These are phyloP conservation scores for Boletus reticulatus DNA, from an alignment of 768 basidiomycete species.

Conservation along the genomic window DNA sequence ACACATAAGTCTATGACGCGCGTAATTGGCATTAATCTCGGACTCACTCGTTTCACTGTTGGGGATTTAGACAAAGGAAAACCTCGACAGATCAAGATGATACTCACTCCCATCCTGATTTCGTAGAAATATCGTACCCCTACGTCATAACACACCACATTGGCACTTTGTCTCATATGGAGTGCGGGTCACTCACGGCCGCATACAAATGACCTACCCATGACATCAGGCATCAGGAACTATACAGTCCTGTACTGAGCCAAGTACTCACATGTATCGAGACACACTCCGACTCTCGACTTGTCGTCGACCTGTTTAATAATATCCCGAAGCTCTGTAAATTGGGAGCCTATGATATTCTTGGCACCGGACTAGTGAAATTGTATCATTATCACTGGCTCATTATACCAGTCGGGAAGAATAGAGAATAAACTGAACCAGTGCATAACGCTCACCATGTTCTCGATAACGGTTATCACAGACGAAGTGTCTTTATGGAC, in stretches of 20 bases:
- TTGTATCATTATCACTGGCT: neutral
- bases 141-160: slow-evolving; percentile 21
- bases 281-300: slow-evolving; percentile 71
- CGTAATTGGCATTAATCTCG: neutral
- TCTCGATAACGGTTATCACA: slow-evolving; percentile 73
- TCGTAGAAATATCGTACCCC: slow-evolving; percentile 81
- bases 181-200: slow-evolving; percentile 54
- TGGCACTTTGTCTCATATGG: neutral
- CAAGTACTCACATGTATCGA: slow-evolving; percentile 72
- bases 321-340: slow-evolving; percentile 64
- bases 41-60: slow-evolving; percentile 27
- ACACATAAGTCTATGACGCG: neutral
- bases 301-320: slow-evolving; percentile 73
- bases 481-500: slow-evolving; percentile 61
- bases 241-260: neutral
- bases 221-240: neutral
- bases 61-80: neutral
- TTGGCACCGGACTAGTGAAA: slow-evolving; percentile 66
- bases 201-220: slow-evolving; percentile 71
- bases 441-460: slow-evolving; percentile 56
- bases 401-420: neutral
- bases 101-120: slow-evolving; percentile 67
- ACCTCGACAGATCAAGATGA: neutral
- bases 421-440: neutral
- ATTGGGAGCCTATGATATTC: slow-evolving; percentile 73